Base-by-base conservation (phyloP, 2,329 filamentous ascomycete species). In the Pseudogymnoascus sp. region DNA sequence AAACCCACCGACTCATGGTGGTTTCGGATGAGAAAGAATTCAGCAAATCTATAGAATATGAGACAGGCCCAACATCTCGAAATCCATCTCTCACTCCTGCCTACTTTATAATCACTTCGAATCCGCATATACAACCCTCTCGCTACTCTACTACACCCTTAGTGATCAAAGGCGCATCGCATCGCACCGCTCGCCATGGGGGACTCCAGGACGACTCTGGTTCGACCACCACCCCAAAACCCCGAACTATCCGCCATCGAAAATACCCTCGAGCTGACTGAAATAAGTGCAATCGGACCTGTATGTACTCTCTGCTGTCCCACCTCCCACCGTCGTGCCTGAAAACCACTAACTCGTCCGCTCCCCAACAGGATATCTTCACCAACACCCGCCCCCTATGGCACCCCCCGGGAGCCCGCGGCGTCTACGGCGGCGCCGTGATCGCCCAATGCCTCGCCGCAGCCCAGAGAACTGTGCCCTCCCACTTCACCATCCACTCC, bases 401-500 rank as follows among this genome's bases (percentile, higher is more conserved):
- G 92, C 92, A 95, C 69, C 94, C 94, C 0, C 88, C 90, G 0
- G 92, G 91, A 19, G 94, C 94, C 2, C 86, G 94, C 61, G 94
- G 94, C 65, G 92, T 99, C 75, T 99, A 91, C 72, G 94, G 94
- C 73, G 92, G 92, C 67, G 87, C 90, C 63, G 92, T 95, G 38
- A 97, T 99, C 69, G 92, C 93, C 58, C 93, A 97, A 80, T 92
- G 84, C 71, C 87, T 97, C 26, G 83, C 89, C 52, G 91, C 94
- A 1, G 94, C 91, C 23, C 92, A 96, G 75, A 85, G 86, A 72
- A 99, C 94, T 7, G 90, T 99, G 2, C 88, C 89, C 0, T 74
- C 80, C 26, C 81, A 90, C 72, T 97, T 96, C 76, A 83, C 87
- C 64, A 86, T 94, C 59, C 94, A 99, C 80, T 93, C 89, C 72